Evolutionary conservation across 208 protist species (phyloP).

Genomic region (Zelonia costaricensis): DNA sequence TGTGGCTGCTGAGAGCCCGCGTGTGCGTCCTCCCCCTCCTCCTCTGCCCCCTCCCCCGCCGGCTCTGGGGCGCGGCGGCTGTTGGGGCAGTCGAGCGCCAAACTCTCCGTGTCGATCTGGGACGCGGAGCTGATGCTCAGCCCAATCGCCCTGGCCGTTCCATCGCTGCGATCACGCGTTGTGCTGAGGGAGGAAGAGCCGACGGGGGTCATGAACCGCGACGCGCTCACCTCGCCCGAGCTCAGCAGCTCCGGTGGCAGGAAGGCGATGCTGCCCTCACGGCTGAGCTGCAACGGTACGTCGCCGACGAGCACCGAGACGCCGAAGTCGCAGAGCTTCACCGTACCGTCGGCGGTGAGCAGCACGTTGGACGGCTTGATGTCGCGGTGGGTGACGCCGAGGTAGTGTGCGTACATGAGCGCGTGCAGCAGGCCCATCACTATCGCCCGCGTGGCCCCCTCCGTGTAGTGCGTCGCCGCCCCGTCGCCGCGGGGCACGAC

Average conservation of each 20-base stretch:
- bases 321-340: constrained; percentile 81
- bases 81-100: too few species aligned
- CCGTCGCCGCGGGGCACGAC: constrained; percentile 34
- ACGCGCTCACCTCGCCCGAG: constrained; percentile 32
- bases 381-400: constrained; percentile 71
- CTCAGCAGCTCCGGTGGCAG: constrained; percentile 70
- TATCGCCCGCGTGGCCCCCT: constrained; percentile 29
- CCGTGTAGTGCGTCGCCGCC: constrained; percentile 24
- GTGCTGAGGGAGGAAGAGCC: constrained; percentile 5
- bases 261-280: constrained; percentile 71
- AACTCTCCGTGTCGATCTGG: too few species aligned
- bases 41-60: too few species aligned
- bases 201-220: constrained; percentile 22
- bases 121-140: too few species aligned
- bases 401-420: constrained; percentile 49
- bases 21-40: too few species aligned
- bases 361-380: constrained; percentile 83
- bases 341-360: constrained; percentile 45
- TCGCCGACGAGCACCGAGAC: constrained; percentile 54
- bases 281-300: constrained; percentile 23
- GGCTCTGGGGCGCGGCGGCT: too few species aligned
- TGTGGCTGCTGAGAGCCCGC: too few species aligned
- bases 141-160: too few species aligned
- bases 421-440: constrained; percentile 42
- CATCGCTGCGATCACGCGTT: not conserved